phyloP scores from a whole-genome alignment of 2,329 filamentous ascomycete genomes.

The Fusarium palustre region DNA sequence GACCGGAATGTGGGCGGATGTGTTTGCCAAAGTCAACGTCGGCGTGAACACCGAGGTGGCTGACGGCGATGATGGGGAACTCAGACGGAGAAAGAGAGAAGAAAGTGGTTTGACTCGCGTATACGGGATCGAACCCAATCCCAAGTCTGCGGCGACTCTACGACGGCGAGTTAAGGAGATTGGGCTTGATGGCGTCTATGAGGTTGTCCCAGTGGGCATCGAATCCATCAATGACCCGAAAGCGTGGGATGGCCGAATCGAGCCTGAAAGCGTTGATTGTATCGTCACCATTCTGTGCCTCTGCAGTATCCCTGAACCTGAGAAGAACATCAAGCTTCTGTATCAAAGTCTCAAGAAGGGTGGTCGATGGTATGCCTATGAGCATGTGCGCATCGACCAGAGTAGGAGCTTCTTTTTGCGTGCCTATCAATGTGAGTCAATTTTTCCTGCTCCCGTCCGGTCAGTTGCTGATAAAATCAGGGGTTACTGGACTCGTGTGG shows the following conservation, averaged over 20 bases:
- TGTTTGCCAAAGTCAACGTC: slow-evolving; percentile 56
- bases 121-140: slow-evolving; percentile 74
- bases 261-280: slow-evolving; percentile 65
- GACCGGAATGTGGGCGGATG: slow-evolving; percentile 68
- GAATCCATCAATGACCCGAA: slow-evolving; percentile 62
- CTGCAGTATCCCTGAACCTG: slow-evolving; percentile 72
- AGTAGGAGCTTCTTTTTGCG: slow-evolving; percentile 55
- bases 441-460: not conserved
- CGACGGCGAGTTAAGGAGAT: slow-evolving; percentile 60
- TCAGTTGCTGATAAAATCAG: slow-evolving; percentile 49
- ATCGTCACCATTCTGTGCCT: slow-evolving; percentile 72
- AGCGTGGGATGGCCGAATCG: slow-evolving; percentile 60
- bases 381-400: slow-evolving; percentile 63
- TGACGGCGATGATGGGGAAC: slow-evolving; percentile 31
- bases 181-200: slow-evolving; percentile 68
- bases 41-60: slow-evolving; percentile 8
- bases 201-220: slow-evolving; percentile 72
- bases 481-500: slow-evolving; percentile 65
- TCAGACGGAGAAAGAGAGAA: slow-evolving; percentile 29
- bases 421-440: slow-evolving; percentile 64
- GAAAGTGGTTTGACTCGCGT: slow-evolving; percentile 57
- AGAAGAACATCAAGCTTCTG: slow-evolving; percentile 65
- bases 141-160: slow-evolving; percentile 62
- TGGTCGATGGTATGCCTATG: slow-evolving; percentile 71
- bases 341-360: slow-evolving; percentile 70